Evolutionary conservation across 768 basidiomycete genomes (phyloP), one percentile per base, ranked within the genome.

Genomic region (Lentinula sp.): DNA sequence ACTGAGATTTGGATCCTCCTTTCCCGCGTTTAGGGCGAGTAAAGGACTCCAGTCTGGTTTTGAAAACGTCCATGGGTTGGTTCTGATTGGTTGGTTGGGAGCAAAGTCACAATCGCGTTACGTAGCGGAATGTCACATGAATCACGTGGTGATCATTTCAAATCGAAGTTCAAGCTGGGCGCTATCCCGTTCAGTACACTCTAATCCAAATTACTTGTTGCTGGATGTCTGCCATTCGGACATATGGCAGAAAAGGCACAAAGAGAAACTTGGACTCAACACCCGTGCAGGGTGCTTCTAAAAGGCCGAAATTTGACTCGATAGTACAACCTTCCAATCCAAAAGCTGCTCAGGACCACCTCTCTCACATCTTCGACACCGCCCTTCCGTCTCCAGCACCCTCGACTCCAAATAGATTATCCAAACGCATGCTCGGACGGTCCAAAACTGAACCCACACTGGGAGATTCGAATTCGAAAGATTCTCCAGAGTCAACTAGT

Each of bases 381-480:
- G 67, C 69, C 9, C 64, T 75, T 0, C 71, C 73, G 13, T 52
- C 64, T 33, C 59, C 61, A 8, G 62, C 73, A 16, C 66, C 70
- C 4, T 58, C 69, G 1, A 73, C 79, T 7, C 79, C 77, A 12
- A 70, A 69, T 18, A 81, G 76, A 61, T 69, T 90, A 5, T 80
- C 86, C 10, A 86, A 84, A 60, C 85, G 88, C 20, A 91, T 91
- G 89, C 81, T 91, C 1, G 79, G 80, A 8, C 81, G 88, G 1
- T 85, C 87, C 12, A 82, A 77, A 60, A 90, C 88, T 0, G 87
- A 88, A 32, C 76, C 85, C 1, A 81, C 80, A 4, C 66, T 83
- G 52, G 76, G 76, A 49, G 72, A 67, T 58, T 65, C 70, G 52
- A 64, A 67, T 58, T 65, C 70, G 52, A 64, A 59, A 46, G 56